Base-by-base conservation (phyloP, 257 asterid genomes). In the Lithospermum erythrorhizon region DNA sequence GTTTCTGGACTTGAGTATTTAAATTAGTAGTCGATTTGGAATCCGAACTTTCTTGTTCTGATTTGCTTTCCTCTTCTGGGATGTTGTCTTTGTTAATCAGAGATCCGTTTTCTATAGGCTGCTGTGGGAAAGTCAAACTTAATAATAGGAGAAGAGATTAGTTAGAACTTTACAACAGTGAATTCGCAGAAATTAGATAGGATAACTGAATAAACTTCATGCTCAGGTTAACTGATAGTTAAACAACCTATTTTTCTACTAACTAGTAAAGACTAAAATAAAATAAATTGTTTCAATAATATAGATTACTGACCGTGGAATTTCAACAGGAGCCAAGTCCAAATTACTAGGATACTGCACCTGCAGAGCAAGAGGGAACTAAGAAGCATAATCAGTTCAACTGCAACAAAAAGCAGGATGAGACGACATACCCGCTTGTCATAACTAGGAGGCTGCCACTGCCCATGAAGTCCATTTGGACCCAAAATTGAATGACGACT, bases 401-500 rank as follows among this genome's bases (percentile, higher is more conserved):
- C n/a, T n/a, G 53, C 9, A 21, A 59, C n/a, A 61, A 53, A n/a
- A 57, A 41, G 68, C 19, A 55, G 48, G 51, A 64, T 22, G 67
- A 19, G 66, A 69, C 17, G 54, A 54, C 67, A 57, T 72, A 80
- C 75, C 83, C 87, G 86, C 82, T 73, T 86, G 65, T 72, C 62
- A 56, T 72, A 82, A 72, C 79, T 68, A 53, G 96, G 98, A 69
- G 91, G 88, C 70, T 81, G 94, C 95, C 94, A 82, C 67, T 79
- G 89, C 65, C 94, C 94, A 64, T 61, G 78, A 71, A 91, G 98
- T 69, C 96, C 96, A 72, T 75, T 82, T 59, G 95, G 96, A 61
- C 96, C 96, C 77, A 91, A 78, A 75, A 91, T 85, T 41, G 96
- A 91, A 80, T 87, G 98, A 68, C 84, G 86, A 65, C 83, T 75